Evolutionary conservation across 805 yeast genomes (phyloP), one percentile per base, ranked within the genome.

Genomic region (Wickerhamomyces chaumierensis): DNA sequence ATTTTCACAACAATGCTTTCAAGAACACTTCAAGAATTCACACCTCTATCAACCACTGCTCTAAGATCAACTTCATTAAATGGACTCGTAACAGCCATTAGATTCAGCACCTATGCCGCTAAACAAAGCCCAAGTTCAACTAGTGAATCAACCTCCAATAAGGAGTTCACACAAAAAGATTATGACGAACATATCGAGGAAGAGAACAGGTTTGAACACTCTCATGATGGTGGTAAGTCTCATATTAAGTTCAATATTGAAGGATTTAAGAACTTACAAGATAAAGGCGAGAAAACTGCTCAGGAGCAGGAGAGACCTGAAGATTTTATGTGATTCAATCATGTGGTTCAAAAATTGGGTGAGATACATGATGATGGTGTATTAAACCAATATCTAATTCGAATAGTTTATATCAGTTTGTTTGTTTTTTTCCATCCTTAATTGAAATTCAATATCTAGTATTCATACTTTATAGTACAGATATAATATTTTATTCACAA

Each of bases 281-380:
- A 51, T 5, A 51, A 51, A 37, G 55, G 55, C 12, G 34, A 38
- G 18, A 43, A 37, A 19, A 43, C 40, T 6, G 44, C 51, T 3
- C 47, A 47, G 28, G 53, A 51, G 31, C 55, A 51, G 39, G 48
- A 47, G 3, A 42, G 55, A 15, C 52, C 55, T 1, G 54, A 51
- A 21, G 55, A 51, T 20, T 48, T 33, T 27, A 49, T 51, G 55
- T 51, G 44, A 44, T 21, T 11, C 25, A 21, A 11, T n/a, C n/a
- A n/a, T n/a, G 25, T 21, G 25, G 6, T 21, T 21, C 25, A 7
- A 11, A 21, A 21, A 6, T 21, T 11, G 6, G 25, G 25, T 21
- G 11, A 21, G n/a, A n/a, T n/a, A n/a, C n/a, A n/a, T n/a, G n/a
- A n/a, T n/a, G n/a, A n/a, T n/a, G n/a, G n/a, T n/a, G n/a, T n/a